Evolutionary conservation across 2,329 filamentous ascomycete genomes (phyloP).

Genomic region (Hypoxylon sp.): DNA sequence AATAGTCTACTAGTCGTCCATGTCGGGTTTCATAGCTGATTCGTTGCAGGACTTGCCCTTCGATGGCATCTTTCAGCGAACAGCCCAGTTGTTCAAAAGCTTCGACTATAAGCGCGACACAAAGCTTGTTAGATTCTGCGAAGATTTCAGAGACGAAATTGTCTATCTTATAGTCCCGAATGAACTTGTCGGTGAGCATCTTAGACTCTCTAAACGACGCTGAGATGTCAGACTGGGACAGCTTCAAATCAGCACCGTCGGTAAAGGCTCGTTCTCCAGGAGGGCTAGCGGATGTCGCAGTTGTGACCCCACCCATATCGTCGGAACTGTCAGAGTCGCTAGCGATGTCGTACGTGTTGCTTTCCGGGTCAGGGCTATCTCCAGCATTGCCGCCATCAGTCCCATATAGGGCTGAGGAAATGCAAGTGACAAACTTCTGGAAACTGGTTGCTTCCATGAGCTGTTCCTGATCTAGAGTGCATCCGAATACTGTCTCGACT

Average conservation of each 20-base stretch:
- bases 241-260: neutral
- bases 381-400: conserved; percentile 20
- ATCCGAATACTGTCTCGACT: conserved; percentile 8
- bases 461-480: conserved; percentile 46
- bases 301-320: too few species aligned
- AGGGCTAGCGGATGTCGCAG: too few species aligned
- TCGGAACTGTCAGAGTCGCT: too few species aligned
- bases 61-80: conserved; percentile 36
- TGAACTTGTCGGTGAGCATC: conserved; percentile 4
- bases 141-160: conserved; percentile 1
- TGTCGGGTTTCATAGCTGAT: conserved; percentile 52
- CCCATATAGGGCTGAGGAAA: conserved; percentile 22
- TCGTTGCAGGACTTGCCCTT: conserved; percentile 49
- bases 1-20: conserved; percentile 51
- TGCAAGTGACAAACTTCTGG: conserved; percentile 47
- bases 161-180: neutral
- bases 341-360: neutral
- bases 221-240: conserved; percentile 9
- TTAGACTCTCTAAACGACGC: conserved; percentile 9
- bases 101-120: conserved; percentile 49
- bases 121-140: conserved; percentile 19
- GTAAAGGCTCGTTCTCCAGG: too few species aligned
- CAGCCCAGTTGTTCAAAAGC: conserved; percentile 57
- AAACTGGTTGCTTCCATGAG: conserved; percentile 54
- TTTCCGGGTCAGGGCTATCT: conserved; percentile 9